Evolutionary conservation across 441 rosid genomes (phyloP).

Genomic region (Brassica balearica): DNA sequence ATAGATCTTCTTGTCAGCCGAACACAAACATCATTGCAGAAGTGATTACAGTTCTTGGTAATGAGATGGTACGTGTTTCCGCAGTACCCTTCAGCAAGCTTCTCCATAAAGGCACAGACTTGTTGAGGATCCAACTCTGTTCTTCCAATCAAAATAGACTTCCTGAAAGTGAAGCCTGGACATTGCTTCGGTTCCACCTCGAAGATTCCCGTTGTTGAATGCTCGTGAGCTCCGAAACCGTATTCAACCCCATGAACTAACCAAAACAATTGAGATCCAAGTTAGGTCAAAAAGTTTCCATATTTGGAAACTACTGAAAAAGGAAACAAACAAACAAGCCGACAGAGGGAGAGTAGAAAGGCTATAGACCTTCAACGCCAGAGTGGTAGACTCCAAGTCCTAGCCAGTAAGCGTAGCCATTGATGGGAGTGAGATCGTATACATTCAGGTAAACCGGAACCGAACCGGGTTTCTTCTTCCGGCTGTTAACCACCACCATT

Average conservation of each 20-base stretch:
- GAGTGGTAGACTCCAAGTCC: conserved; percentile 99
- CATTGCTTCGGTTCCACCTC: conserved; percentile 94
- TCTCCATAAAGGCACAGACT: conserved; percentile 81
- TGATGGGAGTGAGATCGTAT: conserved; percentile 90
- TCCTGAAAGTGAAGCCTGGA: conserved; percentile 90
- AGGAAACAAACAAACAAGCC: conserved; percentile 30
- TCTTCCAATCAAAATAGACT: conserved; percentile 89
- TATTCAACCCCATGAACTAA: conserved; percentile 89
- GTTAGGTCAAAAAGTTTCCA: conserved; percentile 32
- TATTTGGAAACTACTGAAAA: conserved; percentile 37
- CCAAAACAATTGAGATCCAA: conserved; percentile 25
- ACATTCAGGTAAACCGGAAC: conserved; percentile 96
- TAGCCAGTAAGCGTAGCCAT: conserved; percentile 97
- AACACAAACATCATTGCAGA: conserved; percentile 82
- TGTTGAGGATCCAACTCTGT: conserved; percentile 84
- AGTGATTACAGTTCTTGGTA: conserved; percentile 94
- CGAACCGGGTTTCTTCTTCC: conserved; percentile 74
- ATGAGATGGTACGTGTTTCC: conserved; percentile 89
- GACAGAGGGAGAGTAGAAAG: background rate
- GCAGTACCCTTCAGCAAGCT: conserved; percentile 67
- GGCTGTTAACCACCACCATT: conserved; percentile 55
- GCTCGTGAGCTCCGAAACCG: conserved; percentile 95
- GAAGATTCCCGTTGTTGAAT: conserved; percentile 78
- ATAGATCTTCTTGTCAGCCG: conserved; percentile 70
- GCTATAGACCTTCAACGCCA: conserved; percentile 81